A percentile compares a stretch with the other conserved stretches of the same genome.
Evolutionary conservation across 225 moss, liverwort and hornwort genomes (phyloP).

Genomic region (Ulota crispa): DNA sequence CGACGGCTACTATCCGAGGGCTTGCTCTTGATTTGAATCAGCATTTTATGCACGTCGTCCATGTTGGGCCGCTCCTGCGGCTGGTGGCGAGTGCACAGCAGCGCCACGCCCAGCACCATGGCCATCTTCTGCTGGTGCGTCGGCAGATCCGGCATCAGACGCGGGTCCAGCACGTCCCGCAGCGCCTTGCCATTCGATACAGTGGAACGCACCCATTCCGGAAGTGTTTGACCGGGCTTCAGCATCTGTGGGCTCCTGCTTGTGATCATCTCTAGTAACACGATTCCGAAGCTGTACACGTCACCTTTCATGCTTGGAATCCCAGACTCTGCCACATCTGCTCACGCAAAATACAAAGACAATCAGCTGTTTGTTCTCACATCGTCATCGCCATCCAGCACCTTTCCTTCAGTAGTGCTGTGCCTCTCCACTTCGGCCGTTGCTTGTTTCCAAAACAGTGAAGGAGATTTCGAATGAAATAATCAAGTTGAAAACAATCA

Average conservation of each 20-base stretch:
- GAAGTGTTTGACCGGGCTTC: conserved; percentile 39
- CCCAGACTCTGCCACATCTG: conserved; percentile 47
- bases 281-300: conserved; percentile 57
- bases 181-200: conserved; percentile 32
- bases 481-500: background rate
- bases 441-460: no score
- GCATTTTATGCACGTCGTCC: conserved; percentile 55
- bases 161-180: conserved; percentile 46
- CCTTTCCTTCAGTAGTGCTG: background rate
- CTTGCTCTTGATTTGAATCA: conserved; percentile 33
- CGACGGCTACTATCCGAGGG: conserved; percentile 11
- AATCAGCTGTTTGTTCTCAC: background rate
- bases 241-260: conserved; percentile 36
- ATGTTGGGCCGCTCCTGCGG: conserved; percentile 48
- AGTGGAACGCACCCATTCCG: conserved; percentile 51
- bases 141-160: conserved; percentile 38
- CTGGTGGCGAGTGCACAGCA: conserved; percentile 48
- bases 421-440: background rate
- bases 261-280: conserved; percentile 44
- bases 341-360: background rate
- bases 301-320: conserved; percentile 43
- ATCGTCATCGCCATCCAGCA: background rate
- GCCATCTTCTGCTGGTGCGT: conserved; percentile 53
- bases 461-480: no score
- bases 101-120: conserved; percentile 60